Base-by-base conservation (phyloP, 2,329 filamentous ascomycete species). In the Beauveria medogensis region DNA sequence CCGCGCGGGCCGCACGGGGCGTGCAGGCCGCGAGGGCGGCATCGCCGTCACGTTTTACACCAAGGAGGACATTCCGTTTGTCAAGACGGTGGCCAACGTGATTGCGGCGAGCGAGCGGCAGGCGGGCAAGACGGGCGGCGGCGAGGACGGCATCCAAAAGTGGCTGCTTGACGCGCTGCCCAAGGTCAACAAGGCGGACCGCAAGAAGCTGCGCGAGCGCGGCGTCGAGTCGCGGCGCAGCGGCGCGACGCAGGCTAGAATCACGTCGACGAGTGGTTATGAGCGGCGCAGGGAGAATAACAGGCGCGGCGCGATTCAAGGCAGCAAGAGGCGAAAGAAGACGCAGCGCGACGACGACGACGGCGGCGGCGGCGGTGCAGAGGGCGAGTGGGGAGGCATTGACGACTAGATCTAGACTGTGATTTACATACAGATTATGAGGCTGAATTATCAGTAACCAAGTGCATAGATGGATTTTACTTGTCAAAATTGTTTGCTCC, bases 21-120 rank as follows among this genome's bases (percentile, higher is more conserved):
- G 94, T 24, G 94, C 92, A 0, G 94, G 94, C 0, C 83, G 92
- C 26, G 85, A 90, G 68, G 92, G 92, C 22, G 94, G 94, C 53
- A 84, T 96, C 3, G 92, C 92, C 0, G 88, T 99, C 1, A 99
- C 94, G 0, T 88, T 96, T 62, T 99, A 96, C 74, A 97, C 93
- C 0, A 91, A 94, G 72, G 94, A 97, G 63, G 94, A 99, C 69
- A 88, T 97, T 4, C 89, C 90, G 0, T 91, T 82, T 61, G 85
- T 99, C 61, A 96, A 93, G 77, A 90, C 86, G 64, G 90, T 99
- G 30, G 94, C 92, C 40, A 97, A 97, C 69, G 90, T 97, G 40
- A 96, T 99, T 65, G 84, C 89, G 0, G 84, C 85, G 24, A 92
- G 89, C 65, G 90, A 97, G 74, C 89, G 86, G 73, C 82, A 92